phyloP scores from a whole-genome alignment of 176 grass and related monocot species.

The Alloteropsis semialata region DNA sequence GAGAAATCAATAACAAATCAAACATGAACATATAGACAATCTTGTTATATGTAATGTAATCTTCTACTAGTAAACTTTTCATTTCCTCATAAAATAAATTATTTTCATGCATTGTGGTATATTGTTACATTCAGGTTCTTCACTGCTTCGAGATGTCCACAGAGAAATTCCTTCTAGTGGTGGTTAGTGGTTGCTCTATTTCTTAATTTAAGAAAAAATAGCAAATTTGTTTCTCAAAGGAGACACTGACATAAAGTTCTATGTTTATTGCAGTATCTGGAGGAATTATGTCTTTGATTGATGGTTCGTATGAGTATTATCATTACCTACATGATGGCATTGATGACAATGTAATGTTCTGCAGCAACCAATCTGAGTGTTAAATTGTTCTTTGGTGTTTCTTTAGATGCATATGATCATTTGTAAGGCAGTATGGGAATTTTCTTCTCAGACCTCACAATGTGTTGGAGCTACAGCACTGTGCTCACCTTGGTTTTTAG shows the following conservation, averaged over 20 bases:
- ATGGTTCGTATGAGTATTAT: constrained; percentile 97
- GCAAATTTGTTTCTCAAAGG: neutral
- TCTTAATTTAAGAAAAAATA: constrained; percentile 10
- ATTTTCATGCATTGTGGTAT: constrained; percentile 7
- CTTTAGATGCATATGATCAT: neutral
- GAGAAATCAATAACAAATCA: neutral
- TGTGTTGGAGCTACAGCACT: neutral
- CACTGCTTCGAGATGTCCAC: constrained; percentile 75
- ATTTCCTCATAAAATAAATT: constrained; percentile 13
- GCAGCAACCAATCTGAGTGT: constrained; percentile 3
- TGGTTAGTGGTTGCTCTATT: constrained; percentile 46
- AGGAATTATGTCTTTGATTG: constrained; percentile 71
- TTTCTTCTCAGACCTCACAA: neutral
- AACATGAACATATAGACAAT: neutral
- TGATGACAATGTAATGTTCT: constrained; percentile 82
- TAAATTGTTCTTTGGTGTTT: constrained; percentile 3
- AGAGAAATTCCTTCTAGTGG: constrained; percentile 78
- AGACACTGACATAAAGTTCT: constrained; percentile 21
- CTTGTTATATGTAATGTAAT: constrained; percentile 4
- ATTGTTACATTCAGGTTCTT: constrained; percentile 44
- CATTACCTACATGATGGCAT: constrained; percentile 86
- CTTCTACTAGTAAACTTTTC: neutral
- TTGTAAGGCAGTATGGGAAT: neutral
- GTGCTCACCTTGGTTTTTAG: neutral
- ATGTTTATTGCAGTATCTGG: constrained; percentile 76